A percentile compares a stretch with the other conserved stretches of the same genome.
phyloP scores from a whole-genome alignment of 768 basidiomycete genomes.

The Tylopilus sp. region DNA sequence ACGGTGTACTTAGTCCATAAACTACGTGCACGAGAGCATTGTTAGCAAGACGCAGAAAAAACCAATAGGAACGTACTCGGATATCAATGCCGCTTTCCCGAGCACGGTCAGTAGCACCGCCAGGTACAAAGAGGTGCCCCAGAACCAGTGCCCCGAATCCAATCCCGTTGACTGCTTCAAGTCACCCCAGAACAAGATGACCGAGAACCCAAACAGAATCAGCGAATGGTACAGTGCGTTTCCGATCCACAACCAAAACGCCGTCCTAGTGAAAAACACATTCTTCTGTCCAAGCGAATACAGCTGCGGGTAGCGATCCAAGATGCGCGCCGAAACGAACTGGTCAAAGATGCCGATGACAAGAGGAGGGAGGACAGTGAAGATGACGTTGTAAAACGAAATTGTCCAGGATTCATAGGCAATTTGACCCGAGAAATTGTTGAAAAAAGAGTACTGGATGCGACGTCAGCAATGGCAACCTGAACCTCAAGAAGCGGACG shows the following conservation, averaged over 20 bases:
- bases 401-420: constrained; percentile 99
- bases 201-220: constrained; percentile 4
- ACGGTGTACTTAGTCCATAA: constrained; percentile 99
- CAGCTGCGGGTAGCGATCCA: constrained; percentile 95
- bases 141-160: constrained; percentile 96
- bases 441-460: constrained; percentile 91
- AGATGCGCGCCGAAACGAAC: constrained; percentile 93
- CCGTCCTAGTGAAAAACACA: constrained; percentile 84
- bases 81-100: constrained; percentile 91
- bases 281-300: constrained; percentile 95
- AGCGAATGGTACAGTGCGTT: constrained; percentile 79
- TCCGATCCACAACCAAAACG: constrained; percentile 90
- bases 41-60: constrained; percentile 1
- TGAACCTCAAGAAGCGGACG: not conserved
- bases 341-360: constrained; percentile 99
- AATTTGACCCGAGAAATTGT: constrained; percentile 98
- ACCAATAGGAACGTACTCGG: constrained; percentile 68
- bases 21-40: constrained; percentile 37
- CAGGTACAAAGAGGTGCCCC: constrained; percentile 96
- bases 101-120: constrained; percentile 91
- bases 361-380: constrained; percentile 92
- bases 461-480: not conserved
- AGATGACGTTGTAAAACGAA: constrained; percentile 93
- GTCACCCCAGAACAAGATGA: constrained; percentile 76
- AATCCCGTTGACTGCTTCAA: constrained; percentile 75